Base-by-base conservation (phyloP, 495 filamentous ascomycete species). In the Penicillium parvum region DNA sequence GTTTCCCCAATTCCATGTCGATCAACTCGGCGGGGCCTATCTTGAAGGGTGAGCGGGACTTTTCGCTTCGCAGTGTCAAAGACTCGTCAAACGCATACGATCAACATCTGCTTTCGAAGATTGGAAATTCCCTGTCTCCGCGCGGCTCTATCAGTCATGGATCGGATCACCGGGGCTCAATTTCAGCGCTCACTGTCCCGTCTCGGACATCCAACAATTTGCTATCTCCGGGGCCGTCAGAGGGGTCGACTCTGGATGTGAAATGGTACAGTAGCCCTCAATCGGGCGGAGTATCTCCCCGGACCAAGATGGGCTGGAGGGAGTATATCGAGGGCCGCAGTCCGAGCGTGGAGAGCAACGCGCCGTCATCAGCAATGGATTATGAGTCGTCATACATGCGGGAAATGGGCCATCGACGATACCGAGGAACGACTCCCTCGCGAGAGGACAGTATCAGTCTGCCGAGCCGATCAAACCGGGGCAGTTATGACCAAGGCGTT, bases 51-150 rank as follows among this genome's bases (percentile, higher is more conserved):
- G 80, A 83, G 56, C 68, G 63, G 30, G 73, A 79, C 32, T 66
- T 82, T 28, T 80, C 76, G 34, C 68, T 75, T 46, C 60, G 71
- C 32, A 72, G 77, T 37, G 64, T 81, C 23, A 73, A 77, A 57
- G 79, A 74, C 43, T 79, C 76, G 6, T 83, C 78, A 11, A 79
- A 86, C 51, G 78, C 79, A 19, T 92, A 92, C 54, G 89, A 94
- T 52, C 83, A 83, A 57, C 82, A 84, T 44, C 66, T 91, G 37
- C 64, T 92, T 18, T 86, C 85, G 32, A 90, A 86, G 57, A 82
- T 81, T 70, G 70, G 86, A 67, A 76, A 81, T 65, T 58, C 75
- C 40, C 69, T 79, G 58, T 77, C 80, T 26, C 74, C 80, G 51
- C 67, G 81, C 57, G 66, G 67, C 21, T 76, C 79, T 0, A 72